These are phyloP conservation scores for Aspergillus sp. DNA, from an alignment of 2,329 filamentous ascomycete genomes.

Conservation along the genomic window DNA sequence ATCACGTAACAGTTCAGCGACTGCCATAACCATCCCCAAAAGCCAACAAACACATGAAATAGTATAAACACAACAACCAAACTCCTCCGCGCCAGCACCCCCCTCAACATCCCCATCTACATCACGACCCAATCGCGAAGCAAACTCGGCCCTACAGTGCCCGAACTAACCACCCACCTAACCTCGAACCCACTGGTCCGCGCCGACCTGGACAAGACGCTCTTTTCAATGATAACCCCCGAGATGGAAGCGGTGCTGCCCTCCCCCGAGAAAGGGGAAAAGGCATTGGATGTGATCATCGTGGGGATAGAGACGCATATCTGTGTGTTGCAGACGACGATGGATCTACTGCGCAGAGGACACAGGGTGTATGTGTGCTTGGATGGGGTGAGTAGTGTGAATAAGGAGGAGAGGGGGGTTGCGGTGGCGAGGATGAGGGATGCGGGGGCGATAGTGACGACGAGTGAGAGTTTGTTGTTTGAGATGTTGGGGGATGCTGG, in stretches of 20 bases:
- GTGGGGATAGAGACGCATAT: slow-evolving; percentile 94
- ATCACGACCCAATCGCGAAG: slow-evolving; percentile 81
- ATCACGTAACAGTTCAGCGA: too few relatives aligned
- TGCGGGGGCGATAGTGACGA: slow-evolving; percentile 78
- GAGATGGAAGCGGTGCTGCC: slow-evolving; percentile 54
- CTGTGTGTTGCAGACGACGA: slow-evolving; percentile 87
- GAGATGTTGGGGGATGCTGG: slow-evolving; percentile 83
- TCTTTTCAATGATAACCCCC: slow-evolving; percentile 84
- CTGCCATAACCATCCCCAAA: neutral
- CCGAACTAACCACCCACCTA: slow-evolving; percentile 64
- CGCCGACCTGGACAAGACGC: slow-evolving; percentile 76
- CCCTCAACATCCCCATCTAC: slow-evolving; percentile 69
- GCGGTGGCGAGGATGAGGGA: slow-evolving; percentile 74
- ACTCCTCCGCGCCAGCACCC: slow-evolving; percentile 60
- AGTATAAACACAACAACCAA: slow-evolving; percentile 69
- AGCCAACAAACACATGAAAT: too few relatives aligned
- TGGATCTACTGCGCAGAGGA: slow-evolving; percentile 74
- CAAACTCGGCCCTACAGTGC: slow-evolving; percentile 77
- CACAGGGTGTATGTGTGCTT: slow-evolving; percentile 84
- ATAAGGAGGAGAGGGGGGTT: slow-evolving; percentile 75
- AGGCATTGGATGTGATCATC: slow-evolving; percentile 65
- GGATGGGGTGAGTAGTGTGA: slow-evolving; percentile 87
- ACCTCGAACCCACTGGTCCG: slow-evolving; percentile 33
- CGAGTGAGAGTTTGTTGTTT: slow-evolving; percentile 86
- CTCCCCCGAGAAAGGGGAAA: slow-evolving; percentile 31